Conservation (phyloP, 2,329 filamentous ascomycete genomes). For the Fusarium tuaranense region DNA sequence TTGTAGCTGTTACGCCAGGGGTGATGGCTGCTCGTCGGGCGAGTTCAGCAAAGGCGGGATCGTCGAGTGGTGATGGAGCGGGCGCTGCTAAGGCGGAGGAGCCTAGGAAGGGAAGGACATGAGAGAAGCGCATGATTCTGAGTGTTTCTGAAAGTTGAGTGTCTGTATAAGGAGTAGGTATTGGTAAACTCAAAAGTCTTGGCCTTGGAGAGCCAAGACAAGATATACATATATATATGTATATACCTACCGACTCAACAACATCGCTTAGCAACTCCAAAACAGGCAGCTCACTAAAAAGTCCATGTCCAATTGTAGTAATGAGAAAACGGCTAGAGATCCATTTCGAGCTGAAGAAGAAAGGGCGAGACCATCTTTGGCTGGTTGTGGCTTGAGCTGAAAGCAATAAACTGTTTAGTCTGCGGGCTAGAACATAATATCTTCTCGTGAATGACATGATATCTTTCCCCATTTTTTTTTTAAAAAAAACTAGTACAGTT, state of each 20-base stretch:
- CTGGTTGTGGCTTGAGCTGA: neutral
- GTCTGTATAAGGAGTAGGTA: neutral
- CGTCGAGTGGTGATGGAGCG: neutral
- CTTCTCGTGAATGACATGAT: neutral
- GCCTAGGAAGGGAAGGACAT: neutral
- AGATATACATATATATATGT: neutral
- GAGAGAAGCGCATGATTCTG: neutral
- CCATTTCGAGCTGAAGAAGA: neutral
- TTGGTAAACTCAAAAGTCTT: neutral
- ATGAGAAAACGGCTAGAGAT: neutral
- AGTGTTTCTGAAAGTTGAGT: neutral
- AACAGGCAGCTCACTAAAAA: neutral
- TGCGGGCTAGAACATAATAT: neutral
- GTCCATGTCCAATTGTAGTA: neutral
- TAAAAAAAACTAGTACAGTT: neutral
- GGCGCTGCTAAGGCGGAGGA: neutral
- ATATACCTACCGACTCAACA: neutral
- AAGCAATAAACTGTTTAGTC: neutral
- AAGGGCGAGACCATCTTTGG: neutral
- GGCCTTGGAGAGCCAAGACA: neutral
- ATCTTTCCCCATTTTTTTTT: neutral
- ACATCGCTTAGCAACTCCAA: neutral
- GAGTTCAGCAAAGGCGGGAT: neutral
- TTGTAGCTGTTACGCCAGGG: neutral
- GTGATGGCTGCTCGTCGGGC: neutral